Evolutionary conservation across 2,329 filamentous ascomycete species (phyloP), one percentile per base, ranked within the genome.

Genomic region (Meredithiella fracta): DNA sequence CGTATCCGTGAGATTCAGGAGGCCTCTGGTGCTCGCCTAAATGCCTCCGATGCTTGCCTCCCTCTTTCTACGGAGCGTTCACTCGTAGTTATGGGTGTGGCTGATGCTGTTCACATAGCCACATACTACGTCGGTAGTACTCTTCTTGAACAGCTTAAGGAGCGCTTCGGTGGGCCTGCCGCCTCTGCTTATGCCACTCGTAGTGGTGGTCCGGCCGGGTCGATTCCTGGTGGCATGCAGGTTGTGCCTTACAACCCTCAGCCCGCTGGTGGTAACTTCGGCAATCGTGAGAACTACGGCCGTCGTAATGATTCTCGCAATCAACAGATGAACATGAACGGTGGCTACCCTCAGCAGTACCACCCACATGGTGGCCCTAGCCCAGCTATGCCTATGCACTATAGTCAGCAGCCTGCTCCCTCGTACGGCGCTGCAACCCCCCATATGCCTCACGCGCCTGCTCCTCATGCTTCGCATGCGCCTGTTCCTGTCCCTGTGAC

Each of bases 51-150:
- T 68, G 85, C 89, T 3, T 94, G 90, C 67, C 78, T 98, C 56
- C 92, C 92, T 51, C 78, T 96, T 59, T 98, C 92, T 17, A 94
- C 89, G 59, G 92, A 98, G 72, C 86, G 92, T 51, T 97, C 92
- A n/a, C 79, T 98, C 51, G 91, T 98, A 53, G 90, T 98, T 29
- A 88, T 97, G 70, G 92, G 92, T 67, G 92, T 98, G 58, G 92
- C 92, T 55, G 92, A 98, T 72, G 91, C 92, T 58, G 91, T 98
- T 51, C 92, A 98, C 71, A 98, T 98, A 69, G 92, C 92, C 51
- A 95, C 92, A 38, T 98, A 97, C 74, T 98, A 98, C 66, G 90
- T 98, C 61, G 91, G 90, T 56, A 94, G 91, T 69, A 98, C 92
- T n/a, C 79, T 98, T 25, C 84, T 94, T 51, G 92, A 98, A 74